Evolutionary conservation across 1,139 yeast genomes (phyloP), one percentile per base, ranked within the genome.

Genomic region (Hansenula lynferdii): DNA sequence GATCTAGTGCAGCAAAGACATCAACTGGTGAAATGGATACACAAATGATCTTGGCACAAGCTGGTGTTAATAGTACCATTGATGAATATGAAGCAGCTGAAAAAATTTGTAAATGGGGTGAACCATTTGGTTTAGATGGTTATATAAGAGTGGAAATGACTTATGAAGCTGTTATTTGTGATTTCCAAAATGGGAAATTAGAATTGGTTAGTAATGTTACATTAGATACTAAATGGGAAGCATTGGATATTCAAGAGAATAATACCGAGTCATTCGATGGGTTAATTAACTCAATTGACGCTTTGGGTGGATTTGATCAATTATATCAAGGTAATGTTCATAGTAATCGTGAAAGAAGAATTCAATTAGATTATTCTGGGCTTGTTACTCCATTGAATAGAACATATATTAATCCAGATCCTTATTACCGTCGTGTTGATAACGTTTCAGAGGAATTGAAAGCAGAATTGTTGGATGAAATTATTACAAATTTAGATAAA

Each of bases 21-120:
- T 28, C 41, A 3, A 61, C 72, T 1, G 81, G 81, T 3, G 76
- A 71, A 50, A 75, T 75, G 80, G 82, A 77, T 50, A 73, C 77
- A n/a, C 82, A 77, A 47, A 39, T 47, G 21, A 47, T 53, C 20
- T 31, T 55, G 6, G 43, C 61, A 42, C 37, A 54, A 53, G 41
- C 47, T 17, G 43, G 43, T 2, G 50, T 58, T 16, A 52, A 55
- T 19, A 56, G 56, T n/a, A 47, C 51, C 4, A 63, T 62, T 36
- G 41, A 61, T 37, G 81, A 76, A 49, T 38, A 68, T 18, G 48
- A 44, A 15, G 66, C 70, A 10, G 77, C 80, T 1, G 58, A 60
- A n/a, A 53, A 47, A 19, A 73, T 75, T 17, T 77, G 82, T 52
- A 46, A 62, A 26, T 52, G 55, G 56, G 55, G 54, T 2, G 36